A percentile compares a stretch with the other conserved stretches of the same genome.
Evolutionary conservation across 2,329 filamentous ascomycete species (phyloP).

Genomic region (Ceratocystiopsis brevicomis): DNA sequence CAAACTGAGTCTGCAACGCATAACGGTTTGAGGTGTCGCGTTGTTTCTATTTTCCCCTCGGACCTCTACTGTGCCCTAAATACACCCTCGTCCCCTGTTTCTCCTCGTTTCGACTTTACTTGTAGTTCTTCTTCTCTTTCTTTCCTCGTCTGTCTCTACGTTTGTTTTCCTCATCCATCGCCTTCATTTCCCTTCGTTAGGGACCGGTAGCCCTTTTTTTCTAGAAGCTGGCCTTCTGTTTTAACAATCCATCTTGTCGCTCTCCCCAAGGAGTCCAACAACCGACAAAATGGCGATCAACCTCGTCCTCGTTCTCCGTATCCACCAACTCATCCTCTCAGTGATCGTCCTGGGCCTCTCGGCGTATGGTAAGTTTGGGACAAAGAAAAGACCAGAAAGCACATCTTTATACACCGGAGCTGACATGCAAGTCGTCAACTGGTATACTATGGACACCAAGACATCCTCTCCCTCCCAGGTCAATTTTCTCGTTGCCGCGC

Average conservation of each 20-base stretch:
- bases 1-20: too few species aligned
- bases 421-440: constrained; percentile 32
- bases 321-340: constrained; percentile 26
- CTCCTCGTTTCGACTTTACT: constrained; percentile 4
- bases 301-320: constrained; percentile 24
- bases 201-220: constrained; percentile 11
- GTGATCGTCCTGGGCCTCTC: constrained; percentile 29
- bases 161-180: constrained; percentile 5
- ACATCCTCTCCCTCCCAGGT: constrained; percentile 34
- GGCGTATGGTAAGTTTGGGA: constrained; percentile 23
- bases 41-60: too few species aligned
- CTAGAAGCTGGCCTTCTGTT: constrained; percentile 6
- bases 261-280: not conserved
- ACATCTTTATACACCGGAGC: not conserved
- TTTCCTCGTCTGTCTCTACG: constrained; percentile 1
- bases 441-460: constrained; percentile 37
- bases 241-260: not conserved
- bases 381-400: too few species aligned
- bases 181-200: constrained; percentile 7
- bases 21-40: too few species aligned
- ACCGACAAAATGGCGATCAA: constrained; percentile 19
- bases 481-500: constrained; percentile 37
- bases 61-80: too few species aligned
- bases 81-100: too few species aligned
- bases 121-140: constrained; percentile 1